These are phyloP conservation scores for Penicillium roqueforti DNA, from an alignment of 495 filamentous ascomycete species.

Conservation along the genomic window DNA sequence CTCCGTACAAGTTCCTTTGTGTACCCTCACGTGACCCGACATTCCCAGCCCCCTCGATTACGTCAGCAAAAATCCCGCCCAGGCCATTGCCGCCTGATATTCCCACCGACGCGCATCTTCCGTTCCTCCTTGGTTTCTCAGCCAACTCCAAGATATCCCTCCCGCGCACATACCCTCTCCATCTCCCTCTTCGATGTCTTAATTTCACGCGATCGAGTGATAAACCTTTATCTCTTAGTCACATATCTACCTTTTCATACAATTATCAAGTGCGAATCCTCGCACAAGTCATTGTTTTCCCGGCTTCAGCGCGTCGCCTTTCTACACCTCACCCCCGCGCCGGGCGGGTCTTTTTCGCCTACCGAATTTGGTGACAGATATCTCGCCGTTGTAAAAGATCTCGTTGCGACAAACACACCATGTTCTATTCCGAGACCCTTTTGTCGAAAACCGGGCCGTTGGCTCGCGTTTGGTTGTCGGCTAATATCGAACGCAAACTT, in stretches of 20 bases:
- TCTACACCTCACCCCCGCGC: slow-evolving; percentile 37
- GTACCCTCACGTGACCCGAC: slow-evolving; percentile 3
- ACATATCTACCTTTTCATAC: background rate
- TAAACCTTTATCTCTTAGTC: slow-evolving; percentile 7
- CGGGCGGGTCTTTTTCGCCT: slow-evolving; percentile 33
- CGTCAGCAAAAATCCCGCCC: slow-evolving; percentile 17
- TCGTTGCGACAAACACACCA: slow-evolving; percentile 40
- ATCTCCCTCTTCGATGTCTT: slow-evolving; percentile 13
- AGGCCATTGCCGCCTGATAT: slow-evolving; percentile 19
- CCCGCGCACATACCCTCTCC: slow-evolving; percentile 11
- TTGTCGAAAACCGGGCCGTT: slow-evolving; percentile 94
- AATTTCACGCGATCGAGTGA: slow-evolving; percentile 12
- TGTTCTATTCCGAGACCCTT: slow-evolving; percentile 98
- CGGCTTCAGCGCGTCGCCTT: slow-evolving; percentile 39
- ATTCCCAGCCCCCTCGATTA: slow-evolving; percentile 30
- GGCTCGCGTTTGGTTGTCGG: slow-evolving; percentile 96
- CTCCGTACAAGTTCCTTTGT: background rate
- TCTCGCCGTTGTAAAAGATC: slow-evolving; percentile 8
- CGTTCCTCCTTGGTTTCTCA: slow-evolving; percentile 23
- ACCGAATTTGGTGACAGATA: slow-evolving; percentile 10
- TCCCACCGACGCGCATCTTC: slow-evolving; percentile 27
- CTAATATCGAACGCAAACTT: slow-evolving; percentile 95
- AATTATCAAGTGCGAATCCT: slow-evolving; percentile 11
- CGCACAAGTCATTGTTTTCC: slow-evolving; percentile 36
- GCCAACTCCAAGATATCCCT: slow-evolving; percentile 23